These are phyloP conservation scores for Millerozyma miso DNA, from an alignment of 805 yeast species.

Conservation along the genomic window DNA sequence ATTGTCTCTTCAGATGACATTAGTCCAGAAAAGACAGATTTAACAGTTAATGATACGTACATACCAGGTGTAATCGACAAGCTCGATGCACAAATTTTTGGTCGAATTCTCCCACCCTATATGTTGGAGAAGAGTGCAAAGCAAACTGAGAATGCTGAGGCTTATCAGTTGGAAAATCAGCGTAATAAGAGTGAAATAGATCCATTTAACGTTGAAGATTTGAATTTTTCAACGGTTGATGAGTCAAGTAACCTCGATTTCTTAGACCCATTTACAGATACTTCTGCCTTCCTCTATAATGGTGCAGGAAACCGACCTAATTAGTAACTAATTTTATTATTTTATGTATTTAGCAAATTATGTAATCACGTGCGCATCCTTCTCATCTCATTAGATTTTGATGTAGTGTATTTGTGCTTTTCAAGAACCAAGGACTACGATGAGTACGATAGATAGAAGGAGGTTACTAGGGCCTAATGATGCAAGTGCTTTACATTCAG, in stretches of 20 bases:
- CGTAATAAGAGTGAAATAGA: slow-evolving; percentile 5
- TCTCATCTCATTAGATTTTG: background rate
- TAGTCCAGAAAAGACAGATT: background rate
- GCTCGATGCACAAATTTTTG: slow-evolving; percentile 80
- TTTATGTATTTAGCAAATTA: background rate
- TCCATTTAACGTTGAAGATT: slow-evolving; percentile 16
- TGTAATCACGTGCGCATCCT: background rate
- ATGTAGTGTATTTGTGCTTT: background rate
- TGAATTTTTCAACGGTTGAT: slow-evolving; percentile 15
- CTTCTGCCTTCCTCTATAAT: slow-evolving; percentile 2
- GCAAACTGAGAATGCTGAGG: background rate
- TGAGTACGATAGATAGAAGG: slow-evolving; percentile 64
- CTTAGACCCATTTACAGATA: slow-evolving; percentile 21
- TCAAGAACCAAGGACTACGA: slow-evolving; percentile 8
- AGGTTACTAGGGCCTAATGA: slow-evolving; percentile 79
- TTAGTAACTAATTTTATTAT: background rate
- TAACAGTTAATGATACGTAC: slow-evolving; percentile 34
- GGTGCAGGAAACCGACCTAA: background rate
- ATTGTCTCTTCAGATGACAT: background rate
- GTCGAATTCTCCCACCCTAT: slow-evolving; percentile 78
- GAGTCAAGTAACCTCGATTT: slow-evolving; percentile 18
- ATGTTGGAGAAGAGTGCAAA: slow-evolving; percentile 47
- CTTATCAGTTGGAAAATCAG: background rate
- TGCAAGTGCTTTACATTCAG: slow-evolving; percentile 39
- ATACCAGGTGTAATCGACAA: slow-evolving; percentile 84